Base-by-base conservation (phyloP, 495 filamentous ascomycete genomes). In the Cudoniella acicularis region DNA sequence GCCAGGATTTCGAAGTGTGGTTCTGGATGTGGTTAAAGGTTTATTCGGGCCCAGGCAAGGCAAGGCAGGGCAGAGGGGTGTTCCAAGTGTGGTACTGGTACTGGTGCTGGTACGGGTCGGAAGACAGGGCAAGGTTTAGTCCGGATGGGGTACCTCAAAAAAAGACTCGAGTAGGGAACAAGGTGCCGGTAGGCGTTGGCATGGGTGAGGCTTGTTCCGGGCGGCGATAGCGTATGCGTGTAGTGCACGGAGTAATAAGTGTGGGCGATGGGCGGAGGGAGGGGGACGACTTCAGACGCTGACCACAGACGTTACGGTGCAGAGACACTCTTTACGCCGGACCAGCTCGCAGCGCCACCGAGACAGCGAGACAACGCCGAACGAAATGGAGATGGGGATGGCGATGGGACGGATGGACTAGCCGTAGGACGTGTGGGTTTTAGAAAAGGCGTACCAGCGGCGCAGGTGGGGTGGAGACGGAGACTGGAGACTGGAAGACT, bases 51-150 rank as follows among this genome's bases (percentile, higher is more conserved):
- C 17, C 48, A 52, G 23, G 30, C 9, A 4, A 48, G 48, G 23
- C 42, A 46, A 47, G 60, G 54, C 25, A 46, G 49, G 52, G 45
- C 45, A 46, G 60, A 59, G 42, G 49, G 36, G 41, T 9, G 50
- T 51, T 50, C 49, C 49, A 62, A 59, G 57, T 61, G 57, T 61
- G 62, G 52, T n/a, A n/a, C n/a, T n/a, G n/a, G n/a, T n/a, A n/a
- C n/a, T n/a, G n/a, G n/a, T n/a, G n/a, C n/a, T n/a, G n/a, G n/a
- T 54, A 58, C 54, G 49, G 62, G 54, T 61, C 62, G 58, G 58
- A 54, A 61, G 25, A 53, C 43, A 27, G 10, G 11, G 20, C 27
- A 18, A 50, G 40, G 52, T 26, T n/a, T 59, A 40, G 50, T 10
- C 52, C 20, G 21, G 52, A 54, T 45, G 36, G 52, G 52, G 52